A percentile compares a stretch with the other conserved stretches of the same genome.
Conservation (phyloP, 495 filamentous ascomycete genomes). For the Lentithecium fluviatile region DNA sequence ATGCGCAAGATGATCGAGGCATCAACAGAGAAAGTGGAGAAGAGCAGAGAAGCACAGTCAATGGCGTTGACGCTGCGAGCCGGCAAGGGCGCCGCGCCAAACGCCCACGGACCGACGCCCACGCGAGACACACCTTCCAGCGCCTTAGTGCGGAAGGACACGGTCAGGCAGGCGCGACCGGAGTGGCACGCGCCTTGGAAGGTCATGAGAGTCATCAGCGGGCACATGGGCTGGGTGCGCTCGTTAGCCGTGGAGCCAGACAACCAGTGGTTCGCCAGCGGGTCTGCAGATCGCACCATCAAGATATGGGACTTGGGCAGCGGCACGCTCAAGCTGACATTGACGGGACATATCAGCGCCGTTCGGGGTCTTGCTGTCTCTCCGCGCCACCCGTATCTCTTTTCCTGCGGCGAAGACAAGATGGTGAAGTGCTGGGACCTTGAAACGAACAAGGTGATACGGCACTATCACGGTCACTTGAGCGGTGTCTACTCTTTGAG, state of each 20-base stretch:
- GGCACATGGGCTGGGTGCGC: slow-evolving; percentile 95
- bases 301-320: slow-evolving; percentile 98
- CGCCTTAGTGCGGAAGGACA: slow-evolving; percentile 66
- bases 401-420: slow-evolving; percentile 98
- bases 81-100: slow-evolving; percentile 43
- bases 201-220: slow-evolving; percentile 94
- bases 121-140: slow-evolving; percentile 53
- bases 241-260: slow-evolving; percentile 85
- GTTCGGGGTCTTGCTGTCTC: slow-evolving; percentile 93
- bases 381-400: slow-evolving; percentile 92
- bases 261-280: slow-evolving; percentile 97
- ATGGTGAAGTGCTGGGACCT: slow-evolving; percentile 99
- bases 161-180: slow-evolving; percentile 71
- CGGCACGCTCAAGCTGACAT: slow-evolving; percentile 74
- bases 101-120: slow-evolving; percentile 49
- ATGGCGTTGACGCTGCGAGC: slow-evolving; percentile 60
- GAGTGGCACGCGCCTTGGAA: slow-evolving; percentile 99
- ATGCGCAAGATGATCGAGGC: slow-evolving; percentile 71
- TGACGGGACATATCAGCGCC: slow-evolving; percentile 96
- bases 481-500: slow-evolving; percentile 92
- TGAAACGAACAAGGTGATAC: slow-evolving; percentile 97
- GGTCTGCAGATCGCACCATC: slow-evolving; percentile 93
- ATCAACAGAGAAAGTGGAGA: slow-evolving; percentile 50
- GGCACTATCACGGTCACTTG: slow-evolving; percentile 96
- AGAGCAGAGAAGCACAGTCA: slow-evolving; percentile 47